Evolutionary conservation across 2,329 filamentous ascomycete species (phyloP).

Genomic region (Byssoonygena ceratinophila): DNA sequence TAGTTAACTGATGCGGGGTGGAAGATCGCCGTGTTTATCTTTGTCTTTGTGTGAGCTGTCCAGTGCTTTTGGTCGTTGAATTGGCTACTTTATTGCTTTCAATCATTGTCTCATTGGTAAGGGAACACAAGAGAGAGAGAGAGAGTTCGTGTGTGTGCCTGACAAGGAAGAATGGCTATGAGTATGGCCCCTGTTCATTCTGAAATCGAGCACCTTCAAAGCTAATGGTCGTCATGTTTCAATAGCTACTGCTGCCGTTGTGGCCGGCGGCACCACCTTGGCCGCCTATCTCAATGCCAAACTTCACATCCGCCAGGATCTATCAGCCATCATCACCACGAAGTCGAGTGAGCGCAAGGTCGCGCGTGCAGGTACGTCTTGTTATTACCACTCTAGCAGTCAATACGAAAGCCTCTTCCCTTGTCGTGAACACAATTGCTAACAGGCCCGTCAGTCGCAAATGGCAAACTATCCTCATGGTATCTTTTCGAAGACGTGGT

Average conservation of each 20-base stretch:
- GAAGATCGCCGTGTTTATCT: neutral
- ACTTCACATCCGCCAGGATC: slow-evolving; percentile 55
- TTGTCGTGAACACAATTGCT: too few relatives aligned
- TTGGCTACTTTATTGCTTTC: too few relatives aligned
- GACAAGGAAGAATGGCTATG: slow-evolving; percentile 7
- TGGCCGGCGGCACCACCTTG: slow-evolving; percentile 30
- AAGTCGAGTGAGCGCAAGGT: slow-evolving; percentile 36
- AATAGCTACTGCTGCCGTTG: slow-evolving; percentile 20
- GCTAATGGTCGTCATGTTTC: neutral
- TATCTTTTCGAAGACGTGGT: slow-evolving; percentile 54
- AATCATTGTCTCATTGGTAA: too few relatives aligned
- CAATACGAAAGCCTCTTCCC: too few relatives aligned
- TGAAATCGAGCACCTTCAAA: too few relatives aligned
- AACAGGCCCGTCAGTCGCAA: slow-evolving; percentile 32
- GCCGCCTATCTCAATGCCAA: slow-evolving; percentile 59
- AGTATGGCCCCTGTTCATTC: too few relatives aligned
- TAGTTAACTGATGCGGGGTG: neutral
- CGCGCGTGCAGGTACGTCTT: slow-evolving; percentile 39
- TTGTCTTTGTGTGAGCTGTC: too few relatives aligned
- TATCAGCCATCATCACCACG: slow-evolving; percentile 23
- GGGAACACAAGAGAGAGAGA: too few relatives aligned
- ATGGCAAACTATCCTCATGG: slow-evolving; percentile 51
- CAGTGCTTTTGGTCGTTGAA: too few relatives aligned
- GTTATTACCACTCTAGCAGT: too few relatives aligned
- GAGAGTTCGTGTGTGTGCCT: neutral